Base-by-base conservation (phyloP, 805 yeast genomes). In the Yarrowia sp. region DNA sequence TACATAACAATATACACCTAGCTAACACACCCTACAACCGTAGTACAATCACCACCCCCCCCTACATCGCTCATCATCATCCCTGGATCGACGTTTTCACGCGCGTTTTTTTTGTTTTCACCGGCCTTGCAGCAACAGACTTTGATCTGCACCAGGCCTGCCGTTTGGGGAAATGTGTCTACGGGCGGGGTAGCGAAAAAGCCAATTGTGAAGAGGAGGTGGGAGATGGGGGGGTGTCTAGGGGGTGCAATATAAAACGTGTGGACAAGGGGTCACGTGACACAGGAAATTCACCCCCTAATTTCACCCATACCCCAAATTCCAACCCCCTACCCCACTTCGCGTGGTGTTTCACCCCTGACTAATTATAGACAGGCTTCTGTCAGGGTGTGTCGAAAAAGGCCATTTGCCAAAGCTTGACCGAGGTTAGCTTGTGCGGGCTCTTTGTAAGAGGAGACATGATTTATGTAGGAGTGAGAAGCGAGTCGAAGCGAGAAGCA, bases 21-120 rank as follows among this genome's bases (percentile, higher is more conserved):
- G n/a, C n/a, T n/a, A n/a, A n/a, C n/a, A n/a, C n/a, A n/a, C n/a
- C n/a, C n/a, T n/a, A n/a, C n/a, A n/a, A n/a, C n/a, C n/a, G n/a
- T n/a, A n/a, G n/a, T n/a, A n/a, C n/a, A n/a, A 45, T 31, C 35
- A 28, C 28, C 48, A 28, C 8, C 15, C 7, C 32, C 17, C 8
- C 48, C 33, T 22, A n/a, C n/a, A n/a, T n/a, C n/a, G n/a, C n/a
- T n/a, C n/a, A n/a, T 22, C 11, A 38, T 6, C 15, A 47, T 11
- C 55, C 41, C 55, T 48, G 41, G 55, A 48, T 48, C 55, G 55
- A 17, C 55, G 31, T 48, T 48, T 48, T 48, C 55, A 48, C 55
- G 55, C 55, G 55, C 55, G n/a, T n/a, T 11, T 14, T n/a, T 22
- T 10, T 22, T 15, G 15, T 47, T 32, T 38, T 18, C 32, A 48